Base-by-base conservation (phyloP, 2,329 filamentous ascomycete genomes). In the Polytolypa hystricis region DNA sequence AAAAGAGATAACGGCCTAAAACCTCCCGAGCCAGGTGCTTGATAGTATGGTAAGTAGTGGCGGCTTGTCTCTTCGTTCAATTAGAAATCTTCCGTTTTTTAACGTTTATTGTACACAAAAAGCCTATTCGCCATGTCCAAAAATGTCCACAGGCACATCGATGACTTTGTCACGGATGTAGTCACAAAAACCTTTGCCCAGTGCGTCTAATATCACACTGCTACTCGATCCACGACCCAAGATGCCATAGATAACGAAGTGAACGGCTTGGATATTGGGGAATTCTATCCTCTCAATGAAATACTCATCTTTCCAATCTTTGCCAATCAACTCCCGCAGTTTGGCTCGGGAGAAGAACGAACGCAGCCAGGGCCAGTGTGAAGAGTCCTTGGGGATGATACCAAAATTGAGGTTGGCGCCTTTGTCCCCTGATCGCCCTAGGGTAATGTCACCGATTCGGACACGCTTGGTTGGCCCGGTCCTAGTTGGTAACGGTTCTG, bases 181-280 rank as follows among this genome's bases (percentile, higher is more conserved):
- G 53, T 73, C 69, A 10, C 60, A 66, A 46, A 72, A 70, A 0
- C 69, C 67, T 46, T 74, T 74, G 1, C 65, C 71, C 43, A 73
- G 54, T 8, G 55, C 54, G 53, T 74, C 70, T 12, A 74, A 43
- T 26, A 59, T 47, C 16, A 52, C 59, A 7, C 63, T 66, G 39
- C 67, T 69, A 42, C 66, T 72, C 3, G 73, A 66, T 0, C 62
- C 63, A 0, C 59, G 41, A 0, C 61, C 65, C 11, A 70, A 47
- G 14, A 59, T 56, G 2, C 65, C 67, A 39, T 69, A 70, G 2
- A 70, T 51, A 7, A 70, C 66, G 51, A 68, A 71, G 43, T 73
- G 63, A 14, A 71, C 69, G 0, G 67, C 67, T 21, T 48, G 49
- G 0, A 70, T 56, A 3, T 54, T 45, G 0, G 58, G 53, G 35